Base-by-base conservation (phyloP, 306 rosid genomes). In the Cajanus cajan region DNA sequence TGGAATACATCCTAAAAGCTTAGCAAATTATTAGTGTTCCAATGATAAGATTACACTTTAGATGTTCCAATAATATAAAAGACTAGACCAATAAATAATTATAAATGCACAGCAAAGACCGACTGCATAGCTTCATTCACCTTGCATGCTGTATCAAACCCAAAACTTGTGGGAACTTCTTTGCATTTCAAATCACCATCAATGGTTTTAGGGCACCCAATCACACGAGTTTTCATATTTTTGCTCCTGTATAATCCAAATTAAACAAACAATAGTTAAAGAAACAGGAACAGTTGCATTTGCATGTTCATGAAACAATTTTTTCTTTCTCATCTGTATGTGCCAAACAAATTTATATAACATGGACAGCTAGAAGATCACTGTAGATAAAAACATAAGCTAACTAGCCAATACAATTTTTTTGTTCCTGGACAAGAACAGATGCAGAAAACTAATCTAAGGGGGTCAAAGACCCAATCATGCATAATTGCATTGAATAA, bases 111-210 rank as follows among this genome's bases (percentile, higher is more conserved):
- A 62, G 22, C 2, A 21, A 66, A 58, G 37, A 57, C 48, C 64
- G 71, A 51, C 37, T 24, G 39, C 18, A 62, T 48, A 78, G 71
- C 72, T 67, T 55, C 54, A 75, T 33, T 85, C 85, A 96, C 99
- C 99, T 85, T 93, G 98, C 98, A 96, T 83, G 99, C 99, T 33
- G 99, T 93, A 88, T 96, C 99, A 81, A 96, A 96, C 62, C 99
- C 99, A 11, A 93, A 96, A 90, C 99, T 96, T n/a, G 90, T 77
- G 22, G 99, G 99, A 79, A 96, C 99, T 89, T 96, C 99, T 83
- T 89, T 93, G 90, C 97, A 86, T 87, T 96, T 96, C 86, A 96
- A 80, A 86, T 93, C 99, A 80, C 98, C 99, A 82, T 96, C 99
- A 74, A 96, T 96, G 79, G 99, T 96, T 90, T 96, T 96, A 51